Base-by-base conservation (phyloP, 2,329 filamentous ascomycete species). In the Stemphylium beticola region DNA sequence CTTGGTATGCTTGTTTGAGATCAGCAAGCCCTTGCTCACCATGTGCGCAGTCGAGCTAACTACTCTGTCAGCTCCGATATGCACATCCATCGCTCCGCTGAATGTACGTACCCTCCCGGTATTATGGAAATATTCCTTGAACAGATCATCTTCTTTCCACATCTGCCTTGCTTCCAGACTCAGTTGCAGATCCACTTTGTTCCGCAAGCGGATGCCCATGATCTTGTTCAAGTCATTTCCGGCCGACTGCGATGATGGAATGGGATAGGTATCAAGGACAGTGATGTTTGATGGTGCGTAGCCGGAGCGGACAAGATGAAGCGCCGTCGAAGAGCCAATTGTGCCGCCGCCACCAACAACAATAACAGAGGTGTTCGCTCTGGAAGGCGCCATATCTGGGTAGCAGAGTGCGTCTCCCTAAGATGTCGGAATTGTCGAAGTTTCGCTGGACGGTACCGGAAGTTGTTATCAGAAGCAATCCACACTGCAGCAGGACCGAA, bases 181-280 rank as follows among this genome's bases (percentile, higher is more conserved):
- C 33, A 72, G 32, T 41, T 77, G 65, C 4, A 68, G 50, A 36
- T 75, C 67, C 34, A 77, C 78, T 63, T 72, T 76, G 52, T 66
- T 79, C 70, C 74, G 73, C 15, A 78, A 31, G 31, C 68, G 63
- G 34, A 72, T 61, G 2, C 68, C 67, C 76, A 77, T 75, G 49
- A 82, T 81, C 54, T 82, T 82, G 60, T 82, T 81, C 36, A 82
- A 68, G 58, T 82, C 80, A 67, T 81, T 81, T n/a, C 79, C 80
- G 3, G 80, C 79, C 12, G 79, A 78, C 46, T 81, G 79, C 4
- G 72, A 67, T 4, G 79, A 82, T 1, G 80, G 79, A 3, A 81
- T 75, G 0, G 71, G 71, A 51, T 81, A 75, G 0, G 76, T 76
- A 55, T 83, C 81, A 10, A 84, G 69, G 5, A 83, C 76, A 4